Base-by-base conservation (phyloP, 1,284 basidiomycete species). In the Sphaerobolus stellatus region DNA sequence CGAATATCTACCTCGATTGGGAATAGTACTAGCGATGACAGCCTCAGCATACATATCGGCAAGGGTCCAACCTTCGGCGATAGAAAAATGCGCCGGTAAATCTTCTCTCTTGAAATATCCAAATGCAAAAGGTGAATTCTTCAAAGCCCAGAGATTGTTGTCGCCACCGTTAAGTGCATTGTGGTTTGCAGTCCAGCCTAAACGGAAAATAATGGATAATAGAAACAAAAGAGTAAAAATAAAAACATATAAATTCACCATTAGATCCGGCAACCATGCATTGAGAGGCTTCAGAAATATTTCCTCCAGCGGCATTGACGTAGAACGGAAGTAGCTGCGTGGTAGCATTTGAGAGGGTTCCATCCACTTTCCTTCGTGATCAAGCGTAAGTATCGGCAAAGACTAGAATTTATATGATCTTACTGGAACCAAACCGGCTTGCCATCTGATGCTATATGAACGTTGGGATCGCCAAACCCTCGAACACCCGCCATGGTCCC, bases 381-480 rank as follows among this genome's bases (percentile, higher is more conserved):
- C 18, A 18, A 11, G 33, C 33, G 18, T 36, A 11, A 43, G 16
- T 9, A 43, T 24, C 6, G 11, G 22, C 22, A 38, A n/a, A 22
- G 5, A 22, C 22, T 16, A 7, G 36, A 38, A 3, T n/a, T 38
- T 7, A 7, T 7, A 7, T n/a, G 22, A 6, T 7, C 20, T 14
- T 11, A 50, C 48, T 63, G 59, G 48, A 61, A 65, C 25, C 56
- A 58, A 9, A 53, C 18, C 52, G 58, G 59, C 25, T 49, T 52
- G n/a, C 63, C 62, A 54, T 65, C 58, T 20, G 52, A 52, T 38
- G 57, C 56, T 28, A 65, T 56, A 41, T 56, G 58, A 18, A 60
- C 63, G 44, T 65, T 65, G 14, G 63, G 63, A 31, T 65, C 63
- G n/a, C 50, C 52, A 57, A 65, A 65, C 22, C 63, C 64, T 38